Evolutionary conservation across 164 flowering plant genomes (phyloP).

Genomic region (Warburgia ugandensis): DNA sequence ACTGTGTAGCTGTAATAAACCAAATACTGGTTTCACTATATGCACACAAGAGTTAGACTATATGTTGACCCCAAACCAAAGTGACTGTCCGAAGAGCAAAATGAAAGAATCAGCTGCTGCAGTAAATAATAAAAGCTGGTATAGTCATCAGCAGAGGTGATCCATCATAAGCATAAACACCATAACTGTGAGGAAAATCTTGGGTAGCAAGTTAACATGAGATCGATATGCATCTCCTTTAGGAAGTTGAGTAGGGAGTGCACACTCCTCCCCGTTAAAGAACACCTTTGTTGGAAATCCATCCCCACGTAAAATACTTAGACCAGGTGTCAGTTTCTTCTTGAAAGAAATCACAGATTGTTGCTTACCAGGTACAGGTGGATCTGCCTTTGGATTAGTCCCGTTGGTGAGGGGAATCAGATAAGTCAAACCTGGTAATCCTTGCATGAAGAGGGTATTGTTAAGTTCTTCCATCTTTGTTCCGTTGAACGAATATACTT

Average conservation of each 20-base stretch:
- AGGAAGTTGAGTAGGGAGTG: constrained; percentile 45
- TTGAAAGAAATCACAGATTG: constrained; percentile 68
- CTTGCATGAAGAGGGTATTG: constrained; percentile 64
- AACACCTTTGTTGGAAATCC: constrained; percentile 61
- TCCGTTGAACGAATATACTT: constrained; percentile 73
- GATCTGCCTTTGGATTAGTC: constrained; percentile 36
- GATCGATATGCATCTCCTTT: constrained; percentile 13
- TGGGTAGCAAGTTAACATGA: too few relatives aligned
- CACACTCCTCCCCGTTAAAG: constrained; percentile 86
- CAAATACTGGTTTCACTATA: too few relatives aligned
- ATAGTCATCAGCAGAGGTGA: too few relatives aligned
- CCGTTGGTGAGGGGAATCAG: constrained; percentile 49
- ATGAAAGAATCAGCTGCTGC: too few relatives aligned
- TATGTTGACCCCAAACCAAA: too few relatives aligned
- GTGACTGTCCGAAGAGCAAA: too few relatives aligned
- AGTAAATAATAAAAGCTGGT: too few relatives aligned
- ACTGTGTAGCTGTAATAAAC: too few relatives aligned
- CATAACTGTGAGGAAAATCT: constrained; percentile 6
- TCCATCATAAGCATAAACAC: too few relatives aligned
- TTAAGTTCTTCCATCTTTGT: constrained; percentile 33
- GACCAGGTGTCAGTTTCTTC: constrained; percentile 37
- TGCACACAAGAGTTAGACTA: too few relatives aligned
- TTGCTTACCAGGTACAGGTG: constrained; percentile 75
- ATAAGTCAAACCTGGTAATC: constrained; percentile 53
- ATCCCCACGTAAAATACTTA: constrained; percentile 47